phyloP scores from a whole-genome alignment of 768 basidiomycete genomes.

The Boletales sp. region DNA sequence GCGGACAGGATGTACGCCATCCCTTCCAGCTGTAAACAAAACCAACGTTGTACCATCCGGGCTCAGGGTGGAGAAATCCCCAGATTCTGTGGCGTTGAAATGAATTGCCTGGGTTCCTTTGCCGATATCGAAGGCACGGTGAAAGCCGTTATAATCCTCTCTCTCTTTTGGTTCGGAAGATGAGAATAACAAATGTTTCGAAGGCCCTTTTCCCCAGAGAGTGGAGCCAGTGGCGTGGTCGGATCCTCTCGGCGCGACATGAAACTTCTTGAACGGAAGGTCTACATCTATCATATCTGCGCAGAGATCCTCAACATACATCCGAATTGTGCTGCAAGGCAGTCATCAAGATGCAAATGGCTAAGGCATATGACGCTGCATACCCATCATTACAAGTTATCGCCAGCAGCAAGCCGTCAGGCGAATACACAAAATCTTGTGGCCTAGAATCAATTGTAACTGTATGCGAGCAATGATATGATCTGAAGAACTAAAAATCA shows the following conservation, averaged over 20 bases:
- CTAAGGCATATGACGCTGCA: slow-evolving; percentile 1
- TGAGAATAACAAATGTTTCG: slow-evolving; percentile 44
- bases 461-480: slow-evolving; percentile 7
- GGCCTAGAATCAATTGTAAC: slow-evolving; percentile 31
- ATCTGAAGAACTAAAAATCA: background rate
- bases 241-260: slow-evolving; percentile 12
- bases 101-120: slow-evolving; percentile 21
- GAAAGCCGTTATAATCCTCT: slow-evolving; percentile 35
- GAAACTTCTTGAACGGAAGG: slow-evolving; percentile 12
- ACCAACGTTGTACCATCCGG: slow-evolving; percentile 37
- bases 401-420: slow-evolving; percentile 38
- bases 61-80: slow-evolving; percentile 49
- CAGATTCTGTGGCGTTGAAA: slow-evolving; percentile 48
- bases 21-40: slow-evolving; percentile 29
- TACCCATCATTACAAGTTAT: slow-evolving; percentile 29
- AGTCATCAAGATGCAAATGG: background rate
- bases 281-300: slow-evolving; percentile 13
- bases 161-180: slow-evolving; percentile 47
- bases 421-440: slow-evolving; percentile 44
- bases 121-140: slow-evolving; percentile 47
- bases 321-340: slow-evolving; percentile 18
- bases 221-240: slow-evolving; percentile 42
- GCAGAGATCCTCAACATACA: slow-evolving; percentile 23
- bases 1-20: slow-evolving; percentile 36
- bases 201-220: slow-evolving; percentile 47